These are phyloP conservation scores for Thielaviopsis euricoi DNA, from an alignment of 2,329 filamentous ascomycete species.

Conservation along the genomic window DNA sequence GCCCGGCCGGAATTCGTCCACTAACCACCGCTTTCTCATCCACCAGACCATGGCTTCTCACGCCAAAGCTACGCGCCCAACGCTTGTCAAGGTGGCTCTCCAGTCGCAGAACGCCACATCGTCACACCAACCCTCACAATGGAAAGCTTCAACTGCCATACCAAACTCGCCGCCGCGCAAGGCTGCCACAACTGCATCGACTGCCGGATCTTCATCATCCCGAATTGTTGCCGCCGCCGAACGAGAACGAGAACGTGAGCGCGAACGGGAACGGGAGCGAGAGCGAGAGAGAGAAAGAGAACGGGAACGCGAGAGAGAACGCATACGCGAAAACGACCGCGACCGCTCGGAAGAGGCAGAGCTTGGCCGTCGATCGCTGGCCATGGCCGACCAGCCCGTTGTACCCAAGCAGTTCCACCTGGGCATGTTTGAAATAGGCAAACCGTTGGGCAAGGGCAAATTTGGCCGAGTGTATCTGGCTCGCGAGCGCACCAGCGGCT, in stretches of 20 bases:
- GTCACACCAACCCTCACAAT: slow-evolving; percentile 26
- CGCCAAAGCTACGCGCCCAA: slow-evolving; percentile 33
- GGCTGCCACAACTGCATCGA: slow-evolving; percentile 7
- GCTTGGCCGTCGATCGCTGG: slow-evolving; percentile 33
- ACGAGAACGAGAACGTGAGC: slow-evolving; percentile 6
- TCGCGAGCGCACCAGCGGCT: slow-evolving; percentile 60
- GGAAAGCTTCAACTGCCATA: slow-evolving; percentile 4
- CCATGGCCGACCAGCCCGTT: slow-evolving; percentile 39
- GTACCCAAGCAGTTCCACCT: slow-evolving; percentile 58
- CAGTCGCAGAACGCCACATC: slow-evolving; percentile 57
- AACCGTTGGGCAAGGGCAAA: slow-evolving; percentile 73
- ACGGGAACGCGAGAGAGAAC: slow-evolving; percentile 4
- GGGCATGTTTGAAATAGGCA: slow-evolving; percentile 87
- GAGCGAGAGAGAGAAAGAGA: background rate
- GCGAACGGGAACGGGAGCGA: slow-evolving; percentile 5
- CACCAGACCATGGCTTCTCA: slow-evolving; percentile 10
- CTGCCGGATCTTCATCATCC: slow-evolving; percentile 5
- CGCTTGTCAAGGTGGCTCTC: slow-evolving; percentile 72
- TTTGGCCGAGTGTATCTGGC: slow-evolving; percentile 77
- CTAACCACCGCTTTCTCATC: background rate
- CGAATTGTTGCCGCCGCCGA: slow-evolving; percentile 2
- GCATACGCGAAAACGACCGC: slow-evolving; percentile 3
- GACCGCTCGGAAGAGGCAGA: slow-evolving; percentile 41
- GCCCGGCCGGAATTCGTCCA: background rate
- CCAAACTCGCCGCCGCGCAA: slow-evolving; percentile 2